These are phyloP conservation scores for Nothophoma quercina DNA, from an alignment of 2,329 filamentous ascomycete genomes.

Conservation along the genomic window DNA sequence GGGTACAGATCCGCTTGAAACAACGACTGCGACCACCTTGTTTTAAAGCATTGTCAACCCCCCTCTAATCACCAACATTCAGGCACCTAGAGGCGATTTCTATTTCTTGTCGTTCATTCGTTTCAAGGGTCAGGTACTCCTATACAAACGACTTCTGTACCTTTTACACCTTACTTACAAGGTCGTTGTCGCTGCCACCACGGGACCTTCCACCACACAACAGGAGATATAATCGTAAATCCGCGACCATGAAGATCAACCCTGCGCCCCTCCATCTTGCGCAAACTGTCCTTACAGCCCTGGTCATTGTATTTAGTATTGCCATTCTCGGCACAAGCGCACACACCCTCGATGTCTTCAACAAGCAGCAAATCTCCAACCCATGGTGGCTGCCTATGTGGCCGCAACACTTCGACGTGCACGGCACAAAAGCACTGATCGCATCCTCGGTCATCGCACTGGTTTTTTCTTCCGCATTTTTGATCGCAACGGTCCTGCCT, in stretches of 20 bases:
- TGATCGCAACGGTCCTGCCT: constrained; percentile 46
- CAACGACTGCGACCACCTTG: constrained; percentile 36
- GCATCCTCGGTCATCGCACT: constrained; percentile 50
- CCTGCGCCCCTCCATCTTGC: constrained; percentile 47
- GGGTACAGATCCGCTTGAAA: constrained; percentile 32
- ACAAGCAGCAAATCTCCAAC: constrained; percentile 52
- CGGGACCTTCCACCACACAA: neutral
- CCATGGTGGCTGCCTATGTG: constrained; percentile 59
- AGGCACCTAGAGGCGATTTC: constrained; percentile 24
- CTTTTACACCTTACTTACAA: neutral
- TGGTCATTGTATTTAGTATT: constrained; percentile 51
- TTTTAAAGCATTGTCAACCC: constrained; percentile 45
- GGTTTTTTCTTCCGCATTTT: constrained; percentile 48
- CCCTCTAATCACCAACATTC: constrained; percentile 28
- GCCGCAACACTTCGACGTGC: constrained; percentile 56
- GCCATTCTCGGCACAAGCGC: constrained; percentile 54
- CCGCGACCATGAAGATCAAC: constrained; percentile 46
- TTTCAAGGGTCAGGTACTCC: constrained; percentile 36
- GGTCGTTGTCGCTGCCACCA: neutral
- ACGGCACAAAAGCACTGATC: constrained; percentile 53
- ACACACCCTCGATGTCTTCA: constrained; percentile 54
- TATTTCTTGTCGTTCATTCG: constrained; percentile 33
- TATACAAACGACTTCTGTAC: constrained; percentile 10
- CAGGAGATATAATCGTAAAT: neutral
- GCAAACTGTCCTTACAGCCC: constrained; percentile 42